Conservation (phyloP, 495 filamentous ascomycete species). For the Neurospora pannonica region DNA sequence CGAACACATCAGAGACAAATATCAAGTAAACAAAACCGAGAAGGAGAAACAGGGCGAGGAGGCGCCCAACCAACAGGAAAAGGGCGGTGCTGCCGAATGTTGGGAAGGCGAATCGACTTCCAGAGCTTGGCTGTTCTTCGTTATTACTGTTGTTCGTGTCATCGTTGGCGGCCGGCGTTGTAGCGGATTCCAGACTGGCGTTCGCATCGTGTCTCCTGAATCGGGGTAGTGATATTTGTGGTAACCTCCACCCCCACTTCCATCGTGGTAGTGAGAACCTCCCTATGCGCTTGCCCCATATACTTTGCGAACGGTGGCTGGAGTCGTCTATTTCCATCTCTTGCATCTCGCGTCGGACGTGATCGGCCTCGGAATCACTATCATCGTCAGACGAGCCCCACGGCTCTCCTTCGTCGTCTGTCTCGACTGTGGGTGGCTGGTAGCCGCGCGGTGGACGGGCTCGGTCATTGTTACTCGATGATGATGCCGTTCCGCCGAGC, state of each 20-base stretch:
- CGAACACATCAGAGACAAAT: constrained; percentile 74
- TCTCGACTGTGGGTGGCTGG: constrained; percentile 67
- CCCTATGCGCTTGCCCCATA: constrained; percentile 44
- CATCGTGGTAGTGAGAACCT: constrained; percentile 29
- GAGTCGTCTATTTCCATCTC: constrained; percentile 86
- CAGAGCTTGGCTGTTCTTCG: neutral
- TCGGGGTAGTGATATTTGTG: constrained; percentile 32
- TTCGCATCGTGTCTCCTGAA: constrained; percentile 21
- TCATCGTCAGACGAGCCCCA: constrained; percentile 32
- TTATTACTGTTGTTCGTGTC: neutral
- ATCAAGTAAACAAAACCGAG: constrained; percentile 69
- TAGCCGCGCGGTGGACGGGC: constrained; percentile 44
- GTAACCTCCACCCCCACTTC: constrained; percentile 38
- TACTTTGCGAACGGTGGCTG: constrained; percentile 32
- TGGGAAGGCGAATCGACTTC: constrained; percentile 13
- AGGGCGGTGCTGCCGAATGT: constrained; percentile 21
- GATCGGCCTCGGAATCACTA: constrained; percentile 36
- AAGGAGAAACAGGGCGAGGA: constrained; percentile 66
- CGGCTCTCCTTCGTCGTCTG: constrained; percentile 33
- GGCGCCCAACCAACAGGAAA: constrained; percentile 47
- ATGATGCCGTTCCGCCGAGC: constrained; percentile 28
- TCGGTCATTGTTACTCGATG: constrained; percentile 20
- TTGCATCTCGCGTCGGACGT: constrained; percentile 70
- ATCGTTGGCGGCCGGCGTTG: constrained; percentile 5
- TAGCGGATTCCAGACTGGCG: neutral